Evolutionary conservation across 805 yeast genomes (phyloP), one percentile per base, ranked within the genome.

Genomic region (Lipomyces anomalus): DNA sequence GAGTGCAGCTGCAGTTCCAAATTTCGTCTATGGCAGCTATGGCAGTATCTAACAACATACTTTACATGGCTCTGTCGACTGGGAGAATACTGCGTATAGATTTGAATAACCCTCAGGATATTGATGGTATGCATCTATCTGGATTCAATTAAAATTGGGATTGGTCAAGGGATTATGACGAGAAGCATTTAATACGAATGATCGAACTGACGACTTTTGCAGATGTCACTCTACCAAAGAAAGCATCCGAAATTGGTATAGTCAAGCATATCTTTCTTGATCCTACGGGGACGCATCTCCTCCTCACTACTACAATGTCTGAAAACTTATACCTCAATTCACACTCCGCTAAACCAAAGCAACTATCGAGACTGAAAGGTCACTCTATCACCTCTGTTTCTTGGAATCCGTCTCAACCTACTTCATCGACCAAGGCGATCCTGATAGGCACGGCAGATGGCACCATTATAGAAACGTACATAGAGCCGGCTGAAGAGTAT

Each of bases 51-150:
- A 68, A 71, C 48, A 82, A 83, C 55, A 63, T 74, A 4, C 70
- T 84, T 33, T 71, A 75, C 45, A 64, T 83, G 38, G 76, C 80
- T 0, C 66, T 79, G 45, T 67, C 66, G 40, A 63, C 71, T 6
- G 81, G 82, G 1, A 58, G 70, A 13, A 63, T 84, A n/a, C 75
- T 75, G 52, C 64, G 82, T n/a, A 82, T 84, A 26, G 79, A 82
- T 55, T 64, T 84, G 51, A 79, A 77, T 41, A 70, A 71, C 40
- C 92, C 92, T 1, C 77, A 81, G 29, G 69, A 68, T 5, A 80
- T 84, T 4, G 71, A 69, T 32, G 55, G n/a, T n/a, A n/a, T n/a
- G n/a, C n/a, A n/a, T n/a, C n/a, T n/a, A n/a, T n/a, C n/a, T n/a
- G n/a, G n/a, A n/a, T n/a, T n/a, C n/a, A n/a, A n/a, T 30, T 35